These are phyloP conservation scores for Trichosporon coremiiforme DNA, from an alignment of 1,284 basidiomycete genomes.

Conservation along the genomic window DNA sequence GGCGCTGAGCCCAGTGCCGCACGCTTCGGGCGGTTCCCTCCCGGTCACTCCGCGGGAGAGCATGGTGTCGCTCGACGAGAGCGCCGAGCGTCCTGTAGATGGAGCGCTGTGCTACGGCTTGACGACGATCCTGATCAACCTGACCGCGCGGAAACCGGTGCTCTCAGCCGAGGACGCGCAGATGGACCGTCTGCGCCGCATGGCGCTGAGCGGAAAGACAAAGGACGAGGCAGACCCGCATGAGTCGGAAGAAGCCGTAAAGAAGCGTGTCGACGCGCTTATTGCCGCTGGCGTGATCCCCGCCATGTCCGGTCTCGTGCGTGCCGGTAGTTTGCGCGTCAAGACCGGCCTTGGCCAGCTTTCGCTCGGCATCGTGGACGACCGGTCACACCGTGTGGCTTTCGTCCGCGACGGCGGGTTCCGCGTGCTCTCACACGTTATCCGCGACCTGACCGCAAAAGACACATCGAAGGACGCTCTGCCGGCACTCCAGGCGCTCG, in stretches of 20 bases:
- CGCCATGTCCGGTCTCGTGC: constrained; percentile 65
- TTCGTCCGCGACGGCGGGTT: constrained; percentile 82
- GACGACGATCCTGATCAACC: constrained; percentile 70
- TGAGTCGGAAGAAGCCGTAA: constrained; percentile 66
- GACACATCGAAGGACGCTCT: constrained; percentile 58
- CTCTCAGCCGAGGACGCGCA: constrained; percentile 77
- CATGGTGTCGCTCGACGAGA: constrained; percentile 35
- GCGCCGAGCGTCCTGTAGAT: constrained; percentile 34
- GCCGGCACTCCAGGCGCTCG: constrained; percentile 79
- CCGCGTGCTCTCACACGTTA: constrained; percentile 69
- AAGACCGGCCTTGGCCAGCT: constrained; percentile 59
- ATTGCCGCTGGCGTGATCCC: constrained; percentile 67
- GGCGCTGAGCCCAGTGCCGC: constrained; percentile 50
- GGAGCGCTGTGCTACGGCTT: constrained; percentile 70
- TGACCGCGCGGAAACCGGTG: constrained; percentile 69
- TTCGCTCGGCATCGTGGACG: constrained; percentile 72
- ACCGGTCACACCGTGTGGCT: constrained; percentile 71
- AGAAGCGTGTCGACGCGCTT: constrained; percentile 58
- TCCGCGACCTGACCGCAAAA: constrained; percentile 43
- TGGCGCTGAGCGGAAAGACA: constrained; percentile 63
- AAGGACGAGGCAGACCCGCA: constrained; percentile 43
- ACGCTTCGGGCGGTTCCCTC: constrained; percentile 57
- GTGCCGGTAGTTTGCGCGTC: constrained; percentile 57
- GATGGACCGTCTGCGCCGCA: constrained; percentile 70
- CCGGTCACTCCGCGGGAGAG: constrained; percentile 59